phyloP scores from a whole-genome alignment of 108 stramenopile species.

The Pseudonitzschia delicatissima region DNA sequence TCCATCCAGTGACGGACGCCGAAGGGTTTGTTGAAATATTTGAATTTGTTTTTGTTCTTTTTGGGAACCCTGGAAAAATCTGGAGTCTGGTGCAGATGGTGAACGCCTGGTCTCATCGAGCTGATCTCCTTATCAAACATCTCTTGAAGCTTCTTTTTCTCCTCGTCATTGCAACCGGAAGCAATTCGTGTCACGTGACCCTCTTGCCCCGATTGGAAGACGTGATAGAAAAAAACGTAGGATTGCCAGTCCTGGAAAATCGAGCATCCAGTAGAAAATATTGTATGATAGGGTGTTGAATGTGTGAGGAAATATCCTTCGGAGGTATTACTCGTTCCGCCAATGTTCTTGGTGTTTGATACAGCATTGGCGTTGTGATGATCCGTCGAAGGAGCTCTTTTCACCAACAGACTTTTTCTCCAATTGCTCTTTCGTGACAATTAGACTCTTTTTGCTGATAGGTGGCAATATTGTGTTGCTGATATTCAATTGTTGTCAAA shows the following conservation, averaged over 20 bases:
- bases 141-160: slow-evolving; percentile 19
- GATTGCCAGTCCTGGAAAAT: slow-evolving; percentile 93
- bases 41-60: slow-evolving; percentile 26
- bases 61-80: slow-evolving; percentile 29
- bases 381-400: neutral
- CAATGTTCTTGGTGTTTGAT: neutral
- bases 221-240: slow-evolving; percentile 82
- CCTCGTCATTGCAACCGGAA: slow-evolving; percentile 44
- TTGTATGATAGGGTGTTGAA: slow-evolving; percentile 44
- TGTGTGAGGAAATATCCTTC: neutral
- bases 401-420: neutral
- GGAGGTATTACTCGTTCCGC: neutral
- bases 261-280: slow-evolving; percentile 88
- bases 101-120: slow-evolving; percentile 46
- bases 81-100: slow-evolving; percentile 79
- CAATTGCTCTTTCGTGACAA: neutral
- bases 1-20: slow-evolving; percentile 84
- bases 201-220: slow-evolving; percentile 63
- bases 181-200: slow-evolving; percentile 91
- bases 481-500: neutral
- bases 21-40: slow-evolving; percentile 92
- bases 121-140: slow-evolving; percentile 34
- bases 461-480: neutral
- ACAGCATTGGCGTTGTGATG: neutral
- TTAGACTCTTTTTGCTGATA: neutral